Base-by-base conservation (phyloP, 768 basidiomycete species). In the Naematelia encephala region DNA sequence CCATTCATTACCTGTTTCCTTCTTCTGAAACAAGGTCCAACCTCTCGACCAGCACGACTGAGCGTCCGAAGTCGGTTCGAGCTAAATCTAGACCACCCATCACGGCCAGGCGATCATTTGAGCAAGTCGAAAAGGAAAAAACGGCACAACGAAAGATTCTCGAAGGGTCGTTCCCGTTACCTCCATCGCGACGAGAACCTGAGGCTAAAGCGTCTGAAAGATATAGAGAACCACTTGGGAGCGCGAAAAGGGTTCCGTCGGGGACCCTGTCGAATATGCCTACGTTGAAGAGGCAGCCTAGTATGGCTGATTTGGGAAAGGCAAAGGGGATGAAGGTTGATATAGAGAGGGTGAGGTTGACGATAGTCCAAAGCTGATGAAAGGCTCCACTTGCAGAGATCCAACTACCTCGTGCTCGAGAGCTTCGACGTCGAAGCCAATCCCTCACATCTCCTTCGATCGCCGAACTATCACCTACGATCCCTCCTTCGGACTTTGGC, bases 1-100 rank as follows among this genome's bases (percentile, higher is more conserved):
- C 64, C 14, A 64, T 69, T 2, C 68, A 69, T 50, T 69, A 69
- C 34, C 59, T 69, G 0, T 69, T 69, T 26, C 64, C 68, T 25
- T 51, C 51, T 54, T 63, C 64, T n/a, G 43, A 34, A 22, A 61
- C 52, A 8, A 56, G 57, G 8, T 34, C 47, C 8, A 56, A 65
- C 26, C 59, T 63, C 5, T 16, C 45, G 1, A 52, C 22, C 19
- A 51, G 19, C 16, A 34, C 21, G 19, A 44, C n/a, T 10, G n/a
- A n/a, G n/a, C n/a, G n/a, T n/a, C n/a, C n/a, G n/a, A n/a, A n/a
- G n/a, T n/a, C n/a, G n/a, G n/a, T n/a, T n/a, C n/a, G n/a, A n/a
- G n/a, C n/a, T n/a, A n/a, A n/a, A n/a, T n/a, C n/a, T n/a, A n/a
- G n/a, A n/a, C n/a, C n/a, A n/a, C n/a, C n/a, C 50, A 46, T 19